Base-by-base conservation (phyloP, 2,329 filamentous ascomycete species). In the Erysiphe pisi region DNA sequence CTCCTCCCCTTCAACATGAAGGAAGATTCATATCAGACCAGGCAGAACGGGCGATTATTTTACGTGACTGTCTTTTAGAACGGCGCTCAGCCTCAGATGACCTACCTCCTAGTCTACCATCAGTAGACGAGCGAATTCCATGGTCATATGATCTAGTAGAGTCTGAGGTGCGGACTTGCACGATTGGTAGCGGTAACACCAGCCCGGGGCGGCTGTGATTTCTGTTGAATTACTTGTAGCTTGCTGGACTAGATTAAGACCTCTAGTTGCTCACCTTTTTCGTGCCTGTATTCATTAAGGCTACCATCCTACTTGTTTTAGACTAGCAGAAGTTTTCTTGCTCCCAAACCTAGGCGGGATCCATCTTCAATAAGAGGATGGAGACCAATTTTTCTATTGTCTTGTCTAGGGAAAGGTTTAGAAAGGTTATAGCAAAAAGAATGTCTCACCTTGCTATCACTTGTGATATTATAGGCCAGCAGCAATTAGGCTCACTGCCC, bases 341-440 rank as follows among this genome's bases (percentile, higher is more conserved):
- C 6, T 65, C 20, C 61, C n/a, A 65, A 28, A 36, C 61, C 61
- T 28, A 65, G 28, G n/a, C 61, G 61, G 28, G 61, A 65, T 36
- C 61, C 28, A 65, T 65, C n/a, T 25, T 28, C 61, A 36, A 22
- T 65, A 36, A 65, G 28, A 8, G 28, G 61, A 25, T 65, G 22
- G 61, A 65, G 61, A 65, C 61, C 61, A 36, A 65, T 65, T 36
- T 25, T 22, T 65, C 61, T 65, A 7, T 22, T n/a, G 14, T 65
- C 61, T 28, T 65, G 61, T 36, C 61, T 65, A 36, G 61, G 61
- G 7, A 65, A 65, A 36, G 61, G 61, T 65, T 36, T 65, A 65
- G 61, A 65, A 36, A 65, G 22, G 61, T 36, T 65, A 65, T 65
- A 36, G 61, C 61, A 65, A 65, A 65, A 65, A 65, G 61, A 65